Conservation (phyloP, 805 yeast species). For the Cyberlindnera maritima region DNA sequence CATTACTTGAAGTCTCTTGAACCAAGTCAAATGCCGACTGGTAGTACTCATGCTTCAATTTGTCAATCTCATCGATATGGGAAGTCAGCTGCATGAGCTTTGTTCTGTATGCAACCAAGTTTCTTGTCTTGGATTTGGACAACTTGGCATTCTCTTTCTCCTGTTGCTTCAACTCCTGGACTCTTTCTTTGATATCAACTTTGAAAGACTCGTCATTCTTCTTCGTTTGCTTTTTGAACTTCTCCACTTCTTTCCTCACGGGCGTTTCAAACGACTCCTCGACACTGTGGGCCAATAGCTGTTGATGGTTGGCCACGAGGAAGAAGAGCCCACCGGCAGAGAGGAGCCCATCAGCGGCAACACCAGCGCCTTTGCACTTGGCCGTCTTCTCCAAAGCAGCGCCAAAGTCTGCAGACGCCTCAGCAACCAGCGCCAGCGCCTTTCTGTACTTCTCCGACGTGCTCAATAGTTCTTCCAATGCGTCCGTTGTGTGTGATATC, state of each 20-base stretch:
- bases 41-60: slow-evolving; percentile 71
- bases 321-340: slow-evolving; percentile 77
- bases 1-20: slow-evolving; percentile 54
- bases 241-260: slow-evolving; percentile 40
- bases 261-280: slow-evolving; percentile 56
- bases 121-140: slow-evolving; percentile 58
- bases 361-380: slow-evolving; percentile 58
- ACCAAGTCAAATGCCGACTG: slow-evolving; percentile 59
- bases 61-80: slow-evolving; percentile 77
- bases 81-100: slow-evolving; percentile 65
- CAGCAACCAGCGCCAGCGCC: slow-evolving; percentile 46
- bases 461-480: slow-evolving; percentile 45
- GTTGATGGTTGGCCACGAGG: slow-evolving; percentile 74
- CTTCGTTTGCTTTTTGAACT: slow-evolving; percentile 42
- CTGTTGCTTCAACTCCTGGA: slow-evolving; percentile 50
- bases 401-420: slow-evolving; percentile 71
- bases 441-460: slow-evolving; percentile 46
- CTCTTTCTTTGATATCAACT: slow-evolving; percentile 48
- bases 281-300: slow-evolving; percentile 59
- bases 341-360: slow-evolving; percentile 58
- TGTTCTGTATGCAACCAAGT: slow-evolving; percentile 63
- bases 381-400: slow-evolving; percentile 64
- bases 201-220: slow-evolving; percentile 54
- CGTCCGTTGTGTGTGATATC: slow-evolving; percentile 45
- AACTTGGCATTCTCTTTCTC: slow-evolving; percentile 61